phyloP scores from a whole-genome alignment of 805 yeast genomes.

The Wickerhamiella kurtzmanii region DNA sequence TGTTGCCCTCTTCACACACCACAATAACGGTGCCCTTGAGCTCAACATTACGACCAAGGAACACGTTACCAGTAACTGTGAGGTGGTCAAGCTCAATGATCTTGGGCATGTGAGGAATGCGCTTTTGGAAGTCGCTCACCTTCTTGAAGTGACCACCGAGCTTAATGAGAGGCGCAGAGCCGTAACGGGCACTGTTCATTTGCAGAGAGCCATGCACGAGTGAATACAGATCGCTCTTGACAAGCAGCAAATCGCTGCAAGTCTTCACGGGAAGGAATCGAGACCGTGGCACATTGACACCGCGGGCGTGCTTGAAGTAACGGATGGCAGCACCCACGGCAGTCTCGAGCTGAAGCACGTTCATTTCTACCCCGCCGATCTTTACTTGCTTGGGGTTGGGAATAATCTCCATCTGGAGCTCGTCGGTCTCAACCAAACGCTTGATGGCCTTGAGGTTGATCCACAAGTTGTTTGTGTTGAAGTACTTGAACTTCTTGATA shows the following conservation, averaged over 20 bases:
- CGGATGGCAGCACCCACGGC: slow-evolving; percentile 99
- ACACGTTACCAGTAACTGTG: slow-evolving; percentile 94
- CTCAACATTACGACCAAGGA: slow-evolving; percentile 75
- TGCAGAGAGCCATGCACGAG: slow-evolving; percentile 84
- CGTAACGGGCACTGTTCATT: slow-evolving; percentile 73
- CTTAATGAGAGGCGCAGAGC: slow-evolving; percentile 88
- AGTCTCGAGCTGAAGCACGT: slow-evolving; percentile 90
- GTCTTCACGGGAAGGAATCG: slow-evolving; percentile 98
- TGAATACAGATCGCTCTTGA: slow-evolving; percentile 85
- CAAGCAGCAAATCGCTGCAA: slow-evolving; percentile 84
- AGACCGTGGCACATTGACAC: slow-evolving; percentile 96
- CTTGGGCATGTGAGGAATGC: slow-evolving; percentile 92
- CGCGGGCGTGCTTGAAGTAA: slow-evolving; percentile 88
- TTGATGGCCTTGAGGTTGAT: slow-evolving; percentile 88
- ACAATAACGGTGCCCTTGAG: slow-evolving; percentile 95
- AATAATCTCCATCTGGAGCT: slow-evolving; percentile 82
- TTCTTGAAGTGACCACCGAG: slow-evolving; percentile 95
- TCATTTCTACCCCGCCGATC: slow-evolving; percentile 61
- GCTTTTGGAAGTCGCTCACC: slow-evolving; percentile 76
- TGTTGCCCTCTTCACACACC: slow-evolving; percentile 93
- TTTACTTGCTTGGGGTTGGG: slow-evolving; percentile 83
- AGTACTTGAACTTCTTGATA: slow-evolving; percentile 93
- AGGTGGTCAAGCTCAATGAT: slow-evolving; percentile 93
- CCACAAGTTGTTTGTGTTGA: slow-evolving; percentile 98
- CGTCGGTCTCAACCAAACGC: slow-evolving; percentile 72